phyloP scores from a whole-genome alignment of 305 asterid genomes.

The Fraxinus xanthoxyloides region DNA sequence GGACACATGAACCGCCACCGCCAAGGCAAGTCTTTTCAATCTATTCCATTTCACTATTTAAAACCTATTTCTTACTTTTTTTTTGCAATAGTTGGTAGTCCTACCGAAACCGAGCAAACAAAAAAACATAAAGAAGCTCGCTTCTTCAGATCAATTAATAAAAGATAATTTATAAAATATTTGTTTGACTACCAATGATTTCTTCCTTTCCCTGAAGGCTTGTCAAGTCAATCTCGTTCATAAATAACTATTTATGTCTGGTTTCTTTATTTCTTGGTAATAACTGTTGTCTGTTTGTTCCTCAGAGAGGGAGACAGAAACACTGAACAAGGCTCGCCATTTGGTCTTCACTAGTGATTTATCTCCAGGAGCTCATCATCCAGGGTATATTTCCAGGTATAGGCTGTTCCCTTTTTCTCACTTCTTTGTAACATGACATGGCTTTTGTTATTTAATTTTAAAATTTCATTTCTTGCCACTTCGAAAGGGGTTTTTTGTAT shows the following conservation, averaged over 20 bases:
- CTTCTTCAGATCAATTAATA: too few species aligned
- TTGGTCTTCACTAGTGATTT: constrained; percentile 73
- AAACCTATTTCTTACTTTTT: constrained; percentile 11
- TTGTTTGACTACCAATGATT: too few species aligned
- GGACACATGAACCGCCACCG: constrained; percentile 99
- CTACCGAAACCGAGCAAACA: too few species aligned
- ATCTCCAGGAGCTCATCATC: constrained; percentile 45
- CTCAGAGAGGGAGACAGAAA: constrained; percentile 90
- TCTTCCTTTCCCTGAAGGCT: too few species aligned
- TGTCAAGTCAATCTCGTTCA: too few species aligned
- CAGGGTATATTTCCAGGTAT: constrained; percentile 46
- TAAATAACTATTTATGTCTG: too few species aligned
- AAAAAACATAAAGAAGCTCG: too few species aligned
- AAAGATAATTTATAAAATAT: too few species aligned
- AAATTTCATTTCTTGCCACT: too few species aligned
- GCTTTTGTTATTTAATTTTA: background rate
- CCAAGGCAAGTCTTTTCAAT: constrained; percentile 53
- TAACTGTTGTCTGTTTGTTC: background rate
- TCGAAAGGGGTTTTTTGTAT: too few species aligned
- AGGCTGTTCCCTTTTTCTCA: background rate
- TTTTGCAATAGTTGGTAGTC: too few species aligned
- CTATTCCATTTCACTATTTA: background rate
- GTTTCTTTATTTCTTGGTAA: constrained; percentile 11
- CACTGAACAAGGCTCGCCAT: constrained; percentile 84
- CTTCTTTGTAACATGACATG: too few species aligned